phyloP scores from a whole-genome alignment of 2,329 filamentous ascomycete species.

The Colletotrichum plurivorum region DNA sequence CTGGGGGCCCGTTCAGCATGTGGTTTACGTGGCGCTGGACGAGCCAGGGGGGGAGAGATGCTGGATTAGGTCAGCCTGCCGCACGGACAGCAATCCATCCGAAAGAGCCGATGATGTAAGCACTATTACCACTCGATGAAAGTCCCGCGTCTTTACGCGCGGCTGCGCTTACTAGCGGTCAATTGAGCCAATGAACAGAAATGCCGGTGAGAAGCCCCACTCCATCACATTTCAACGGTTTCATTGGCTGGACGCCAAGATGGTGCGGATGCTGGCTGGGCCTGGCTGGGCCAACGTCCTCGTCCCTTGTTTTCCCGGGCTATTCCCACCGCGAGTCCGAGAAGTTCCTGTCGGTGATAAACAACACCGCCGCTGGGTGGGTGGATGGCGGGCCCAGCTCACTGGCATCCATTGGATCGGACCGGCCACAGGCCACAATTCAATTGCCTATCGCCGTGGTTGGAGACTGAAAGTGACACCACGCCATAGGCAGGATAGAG shows the following conservation, averaged over 20 bases:
- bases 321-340: conserved; percentile 39
- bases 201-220: neutral
- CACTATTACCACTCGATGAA: no score
- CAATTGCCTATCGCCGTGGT: neutral
- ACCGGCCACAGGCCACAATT: conserved; percentile 32
- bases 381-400: conserved; percentile 21
- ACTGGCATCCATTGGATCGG: conserved; percentile 3
- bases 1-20: conserved; percentile 26
- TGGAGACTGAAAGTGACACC: neutral
- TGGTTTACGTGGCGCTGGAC: conserved; percentile 35
- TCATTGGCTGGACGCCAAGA: conserved; percentile 7
- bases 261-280: neutral
- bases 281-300: neutral
- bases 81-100: no score
- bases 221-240: neutral
- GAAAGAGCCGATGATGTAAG: no score
- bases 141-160: neutral
- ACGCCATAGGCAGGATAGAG: neutral
- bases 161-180: conserved; percentile 14
- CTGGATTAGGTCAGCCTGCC: conserved; percentile 13
- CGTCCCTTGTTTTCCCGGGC: conserved; percentile 38
- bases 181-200: conserved; percentile 11
- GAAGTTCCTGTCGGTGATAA: conserved; percentile 31
- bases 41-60: neutral
- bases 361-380: conserved; percentile 16